These are phyloP conservation scores for Ophiostoma tasmaniense DNA, from an alignment of 2,329 filamentous ascomycete species.

Conservation along the genomic window DNA sequence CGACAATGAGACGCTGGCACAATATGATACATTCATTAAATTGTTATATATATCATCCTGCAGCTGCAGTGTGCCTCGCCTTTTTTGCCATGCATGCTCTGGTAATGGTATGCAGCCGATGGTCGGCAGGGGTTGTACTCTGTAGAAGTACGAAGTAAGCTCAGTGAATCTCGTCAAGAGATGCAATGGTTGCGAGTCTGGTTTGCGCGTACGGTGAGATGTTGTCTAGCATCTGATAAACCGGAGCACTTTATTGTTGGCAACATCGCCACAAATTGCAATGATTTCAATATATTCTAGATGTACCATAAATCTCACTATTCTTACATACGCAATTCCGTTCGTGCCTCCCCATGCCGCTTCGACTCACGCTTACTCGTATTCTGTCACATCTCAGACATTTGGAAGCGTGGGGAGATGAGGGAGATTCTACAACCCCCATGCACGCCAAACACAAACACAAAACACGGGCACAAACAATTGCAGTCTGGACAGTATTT, in stretches of 20 bases:
- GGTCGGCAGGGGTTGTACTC: not conserved
- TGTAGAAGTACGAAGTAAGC: too few relatives aligned
- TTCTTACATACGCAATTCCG: not conserved
- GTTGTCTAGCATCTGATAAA: not conserved
- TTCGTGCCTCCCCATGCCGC: not conserved
- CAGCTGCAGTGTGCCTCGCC: not conserved
- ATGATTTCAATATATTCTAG: not conserved
- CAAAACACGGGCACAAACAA: not conserved
- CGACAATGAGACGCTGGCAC: too few relatives aligned
- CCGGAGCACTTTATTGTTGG: not conserved
- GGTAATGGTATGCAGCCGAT: constrained; percentile 1
- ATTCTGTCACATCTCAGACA: not conserved
- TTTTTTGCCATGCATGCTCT: not conserved
- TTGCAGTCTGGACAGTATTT: not conserved
- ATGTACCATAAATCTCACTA: not conserved
- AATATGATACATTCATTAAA: too few relatives aligned
- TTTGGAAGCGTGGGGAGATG: constrained; percentile 5
- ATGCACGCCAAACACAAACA: constrained; percentile 4
- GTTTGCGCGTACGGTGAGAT: not conserved
- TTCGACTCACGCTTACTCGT: not conserved
- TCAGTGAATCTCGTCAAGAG: too few relatives aligned
- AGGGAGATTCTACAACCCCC: constrained; percentile 1
- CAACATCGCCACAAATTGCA: not conserved
- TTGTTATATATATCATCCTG: not conserved
- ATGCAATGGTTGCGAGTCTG: too few relatives aligned